Conservation (phyloP, 345 rosid genomes). For the Rhodamnia argentea region DNA sequence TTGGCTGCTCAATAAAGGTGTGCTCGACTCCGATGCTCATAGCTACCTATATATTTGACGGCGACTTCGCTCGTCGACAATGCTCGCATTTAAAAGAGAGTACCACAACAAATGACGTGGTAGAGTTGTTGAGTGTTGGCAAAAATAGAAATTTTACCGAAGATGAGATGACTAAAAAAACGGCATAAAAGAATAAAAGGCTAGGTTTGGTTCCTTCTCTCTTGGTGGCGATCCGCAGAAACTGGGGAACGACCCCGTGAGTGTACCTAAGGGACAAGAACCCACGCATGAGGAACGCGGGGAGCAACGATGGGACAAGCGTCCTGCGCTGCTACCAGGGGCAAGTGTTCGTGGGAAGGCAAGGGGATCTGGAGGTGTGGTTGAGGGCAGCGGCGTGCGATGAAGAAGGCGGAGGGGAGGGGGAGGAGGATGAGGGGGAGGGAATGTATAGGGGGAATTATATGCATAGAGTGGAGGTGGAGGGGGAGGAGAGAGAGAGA, state of each 20-base stretch:
- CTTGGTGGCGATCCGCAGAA: no score
- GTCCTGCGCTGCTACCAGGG: constrained; percentile 55
- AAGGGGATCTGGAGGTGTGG: constrained; percentile 82
- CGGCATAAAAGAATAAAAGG: no score
- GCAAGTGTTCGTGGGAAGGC: constrained; percentile 76
- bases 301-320: constrained; percentile 4
- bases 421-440: constrained; percentile 1
- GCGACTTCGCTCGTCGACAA: no score
- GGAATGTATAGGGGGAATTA: constrained; percentile 49
- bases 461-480: constrained; percentile 43
- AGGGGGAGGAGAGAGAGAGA: constrained; percentile 36
- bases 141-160: no score
- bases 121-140: no score
- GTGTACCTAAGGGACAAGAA: constrained; percentile 51
- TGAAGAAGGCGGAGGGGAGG: background rate
- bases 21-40: no score
- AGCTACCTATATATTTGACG: no score
- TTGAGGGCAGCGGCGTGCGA: constrained; percentile 23
- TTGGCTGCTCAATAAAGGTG: no score
- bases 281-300: constrained; percentile 28
- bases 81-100: no score
- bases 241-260: constrained; percentile 1
- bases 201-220: no score
- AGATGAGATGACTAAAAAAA: no score
- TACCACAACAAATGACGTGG: no score